Evolutionary conservation across 2,329 filamentous ascomycete species (phyloP), one percentile per base, ranked within the genome.

Genomic region (Claviceps fusiformis): DNA sequence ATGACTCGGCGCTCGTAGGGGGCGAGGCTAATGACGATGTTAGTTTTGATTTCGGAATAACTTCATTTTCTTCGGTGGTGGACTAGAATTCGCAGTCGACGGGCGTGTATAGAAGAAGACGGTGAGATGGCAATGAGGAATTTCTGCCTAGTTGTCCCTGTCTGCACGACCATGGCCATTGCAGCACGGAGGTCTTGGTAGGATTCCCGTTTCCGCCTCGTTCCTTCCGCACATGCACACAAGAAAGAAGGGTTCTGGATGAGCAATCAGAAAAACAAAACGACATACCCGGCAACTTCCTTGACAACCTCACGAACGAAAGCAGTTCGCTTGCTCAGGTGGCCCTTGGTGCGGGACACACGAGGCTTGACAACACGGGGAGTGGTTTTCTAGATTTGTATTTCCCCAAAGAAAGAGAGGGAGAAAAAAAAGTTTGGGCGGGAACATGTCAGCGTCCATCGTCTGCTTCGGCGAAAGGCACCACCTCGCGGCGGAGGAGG

Each of bases 1-100:
- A 98, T 95, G 68, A 98, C 89, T 73, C 93, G 90, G 77, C 93
- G 92, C 86, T 98, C 93, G 75, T 98, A 93, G 70, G 89, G 89
- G 67, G 89, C 89, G 67, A 93, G 87, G 71, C 88, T 86, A 58
- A 48, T 17, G 39, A 48, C 9, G 1, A 3, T 17, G 3, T 41
- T 19, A 48, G 29, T n/a, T 48, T 8, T 37, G 35, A 2, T 8
- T 33, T n/a, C n/a, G n/a, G n/a, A n/a, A n/a, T n/a, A n/a, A n/a
- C n/a, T n/a, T n/a, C n/a, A n/a, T n/a, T 33, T 33, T 33, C 2
- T 11, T 8, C 6, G 0, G 4, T 33, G 4, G 31, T n/a, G 31
- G 8, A 33, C 11, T 37, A 5, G 35, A 37, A 10, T 37, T 37
- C 35, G 35, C 6, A 37, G 2, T 37, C 35, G 10, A 37, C 5